Conservation (phyloP, 192 early-diverging fungal genomes). For the Backusella circina region DNA sequence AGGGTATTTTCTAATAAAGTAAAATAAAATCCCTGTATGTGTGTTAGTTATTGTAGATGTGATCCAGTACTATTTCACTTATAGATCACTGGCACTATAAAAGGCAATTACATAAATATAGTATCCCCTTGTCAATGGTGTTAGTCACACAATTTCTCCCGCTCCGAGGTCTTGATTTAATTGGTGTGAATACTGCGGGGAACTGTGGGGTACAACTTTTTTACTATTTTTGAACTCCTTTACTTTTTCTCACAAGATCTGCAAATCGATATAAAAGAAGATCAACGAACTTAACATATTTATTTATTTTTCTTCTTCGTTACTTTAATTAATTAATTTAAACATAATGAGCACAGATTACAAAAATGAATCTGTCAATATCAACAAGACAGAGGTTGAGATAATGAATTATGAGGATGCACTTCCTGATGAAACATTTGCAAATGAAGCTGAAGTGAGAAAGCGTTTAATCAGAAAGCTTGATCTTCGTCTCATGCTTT, state of each 20-base stretch:
- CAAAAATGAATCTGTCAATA: not conserved
- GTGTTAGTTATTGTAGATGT: not conserved
- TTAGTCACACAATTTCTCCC: not conserved
- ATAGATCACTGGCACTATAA: not conserved
- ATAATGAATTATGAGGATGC: not conserved
- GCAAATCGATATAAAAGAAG: not conserved
- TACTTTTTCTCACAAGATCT: not conserved
- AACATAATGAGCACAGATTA: not conserved
- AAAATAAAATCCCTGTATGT: not conserved
- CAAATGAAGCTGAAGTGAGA: not conserved
- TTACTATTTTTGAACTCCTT: not conserved
- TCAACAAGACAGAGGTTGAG: not conserved
- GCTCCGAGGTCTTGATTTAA: not conserved
- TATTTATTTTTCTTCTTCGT: not conserved
- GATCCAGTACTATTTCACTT: not conserved
- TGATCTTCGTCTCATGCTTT: conserved; percentile 30
- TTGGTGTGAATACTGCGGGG: conserved; percentile 6
- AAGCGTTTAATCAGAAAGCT: conserved; percentile 18
- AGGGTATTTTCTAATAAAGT: not conserved
- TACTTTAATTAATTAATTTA: not conserved
- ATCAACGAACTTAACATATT: not conserved
- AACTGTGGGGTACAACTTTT: not conserved
- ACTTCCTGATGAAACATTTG: not conserved
- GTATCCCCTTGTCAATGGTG: not conserved
- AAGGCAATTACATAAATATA: not conserved